Evolutionary conservation across 768 basidiomycete species (phyloP), one percentile per base, ranked within the genome.

Genomic region (Fomitopsis pulvina): DNA sequence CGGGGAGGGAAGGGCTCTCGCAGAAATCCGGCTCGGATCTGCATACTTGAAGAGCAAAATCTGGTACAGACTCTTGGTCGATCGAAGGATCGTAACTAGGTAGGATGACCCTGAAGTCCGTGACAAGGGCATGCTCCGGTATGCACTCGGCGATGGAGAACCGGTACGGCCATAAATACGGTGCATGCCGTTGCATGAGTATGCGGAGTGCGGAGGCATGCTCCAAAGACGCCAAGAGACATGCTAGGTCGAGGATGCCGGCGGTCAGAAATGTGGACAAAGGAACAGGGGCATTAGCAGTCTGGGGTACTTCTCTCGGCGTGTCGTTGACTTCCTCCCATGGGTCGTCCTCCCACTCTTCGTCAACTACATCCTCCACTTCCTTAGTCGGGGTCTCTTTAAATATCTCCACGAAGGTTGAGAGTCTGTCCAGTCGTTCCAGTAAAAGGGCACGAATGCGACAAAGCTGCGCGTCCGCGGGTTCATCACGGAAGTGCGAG

Each of bases 311-410:
- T 34, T 63, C 51, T 14, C 52, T 24, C 28, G 58, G 27, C 42
- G 61, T 52, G 21, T 60, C 61, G 40, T 69, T 66, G 30, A 60
- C 61, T 0, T 71, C 65, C 41, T 88, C 81, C 85, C 86, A 89
- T 11, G 87, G 85, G 62, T 88, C 85, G 57, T 85, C 87, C 57
- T 81, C 79, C 86, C 85, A 87, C 46, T 82, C 79, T 9, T 80
- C 67, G 10, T 74, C 72, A 11, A 71, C 63, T 4, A n/a, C 29
- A 2, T 52, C 57, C 27, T 53, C 43, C 3, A 45, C 51, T 21
- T 52, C 61, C 28, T 58, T 52, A 27, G 61, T 57, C 9, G 54
- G 52, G 11, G 70, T 56, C 20, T 64, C 70, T 53, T 73, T 73
- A 59, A 67, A 76, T 56, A 90, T 74, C 57, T 84, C 77, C 20